These are phyloP conservation scores for Thelonectria olida DNA, from an alignment of 2,329 filamentous ascomycete species.

Conservation along the genomic window DNA sequence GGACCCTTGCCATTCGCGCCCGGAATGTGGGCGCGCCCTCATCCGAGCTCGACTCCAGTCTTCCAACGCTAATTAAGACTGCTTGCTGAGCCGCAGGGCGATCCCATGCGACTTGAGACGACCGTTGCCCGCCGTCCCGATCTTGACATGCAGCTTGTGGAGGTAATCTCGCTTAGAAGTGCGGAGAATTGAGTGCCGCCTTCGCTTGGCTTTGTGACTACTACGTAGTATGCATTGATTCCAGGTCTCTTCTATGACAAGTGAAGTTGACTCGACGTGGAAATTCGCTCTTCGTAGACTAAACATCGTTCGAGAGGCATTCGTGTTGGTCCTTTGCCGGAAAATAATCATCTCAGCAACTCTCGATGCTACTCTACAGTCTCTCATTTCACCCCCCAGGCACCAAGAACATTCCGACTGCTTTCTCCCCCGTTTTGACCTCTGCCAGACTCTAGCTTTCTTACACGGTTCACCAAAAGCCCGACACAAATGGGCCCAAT, in stretches of 20 bases:
- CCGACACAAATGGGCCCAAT: constrained; percentile 60
- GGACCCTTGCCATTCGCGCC: background rate
- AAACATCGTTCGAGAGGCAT: too few species aligned
- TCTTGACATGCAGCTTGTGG: background rate
- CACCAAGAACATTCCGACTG: constrained; percentile 32
- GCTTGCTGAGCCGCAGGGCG: background rate
- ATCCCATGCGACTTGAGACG: background rate
- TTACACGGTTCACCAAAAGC: constrained; percentile 54
- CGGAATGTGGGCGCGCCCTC: background rate
- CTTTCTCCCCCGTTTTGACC: constrained; percentile 8
- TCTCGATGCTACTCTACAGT: too few species aligned
- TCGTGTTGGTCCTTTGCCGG: too few species aligned
- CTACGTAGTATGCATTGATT: too few species aligned
- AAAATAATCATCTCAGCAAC: too few species aligned
- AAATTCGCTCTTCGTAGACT: too few species aligned
- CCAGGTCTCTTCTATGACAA: too few species aligned
- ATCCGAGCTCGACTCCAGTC: background rate
- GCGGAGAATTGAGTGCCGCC: background rate
- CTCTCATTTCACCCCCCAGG: constrained; percentile 34
- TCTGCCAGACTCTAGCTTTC: constrained; percentile 33
- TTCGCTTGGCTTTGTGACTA: too few species aligned
- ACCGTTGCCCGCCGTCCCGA: background rate
- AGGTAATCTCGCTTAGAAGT: background rate
- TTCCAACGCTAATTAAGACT: background rate
- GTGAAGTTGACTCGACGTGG: too few species aligned